Evolutionary conservation across 2,329 filamentous ascomycete species (phyloP), one percentile per base, ranked within the genome.

Genomic region (Alternaria viburni): DNA sequence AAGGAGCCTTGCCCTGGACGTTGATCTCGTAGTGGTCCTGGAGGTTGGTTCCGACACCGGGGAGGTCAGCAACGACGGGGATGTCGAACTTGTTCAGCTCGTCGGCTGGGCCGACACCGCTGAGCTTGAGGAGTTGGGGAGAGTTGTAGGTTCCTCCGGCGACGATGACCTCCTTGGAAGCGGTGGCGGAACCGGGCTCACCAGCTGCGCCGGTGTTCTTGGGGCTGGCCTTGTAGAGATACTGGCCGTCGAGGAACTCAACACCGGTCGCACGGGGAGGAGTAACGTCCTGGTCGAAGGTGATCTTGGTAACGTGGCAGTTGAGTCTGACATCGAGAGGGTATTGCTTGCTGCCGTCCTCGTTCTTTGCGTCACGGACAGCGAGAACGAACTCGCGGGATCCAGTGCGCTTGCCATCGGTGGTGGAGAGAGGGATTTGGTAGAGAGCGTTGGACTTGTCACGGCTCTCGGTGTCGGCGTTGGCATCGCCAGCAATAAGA

Each of bases 261-360:
- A 83, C 81, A 61, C 81, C 81, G 23, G 76, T 79, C 1, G 82
- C 82, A 28, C 72, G 89, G 66, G 85, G 83, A 54, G 86, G 85
- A n/a, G 81, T 74, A 17, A 85, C 86, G 73, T 88, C 88, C 4
- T 89, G 86, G 41, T 91, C 89, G 68, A 90, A 91, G 41, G 82
- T 82, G 76, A 93, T 79, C 76, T 89, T 90, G 56, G 90, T 89
- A 65, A 87, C 91, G 51, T 91, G 80, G 36, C 85, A 87, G 79
- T 90, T 90, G 3, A 85, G 81, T 49, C 83, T 81, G 57, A 90
- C 81, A 62, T 88, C 86, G 1, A 90, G 83, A 46, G 83, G 85
- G 72, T 88, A 89, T 65, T 79, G 84, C 71, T 84, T 84, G 44
- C 80, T 81, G 28, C 86, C 86, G 62, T 87, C 81, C 3, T 69